These are phyloP conservation scores for Didymella sp. DNA, from an alignment of 2,329 filamentous ascomycete genomes.

Conservation along the genomic window DNA sequence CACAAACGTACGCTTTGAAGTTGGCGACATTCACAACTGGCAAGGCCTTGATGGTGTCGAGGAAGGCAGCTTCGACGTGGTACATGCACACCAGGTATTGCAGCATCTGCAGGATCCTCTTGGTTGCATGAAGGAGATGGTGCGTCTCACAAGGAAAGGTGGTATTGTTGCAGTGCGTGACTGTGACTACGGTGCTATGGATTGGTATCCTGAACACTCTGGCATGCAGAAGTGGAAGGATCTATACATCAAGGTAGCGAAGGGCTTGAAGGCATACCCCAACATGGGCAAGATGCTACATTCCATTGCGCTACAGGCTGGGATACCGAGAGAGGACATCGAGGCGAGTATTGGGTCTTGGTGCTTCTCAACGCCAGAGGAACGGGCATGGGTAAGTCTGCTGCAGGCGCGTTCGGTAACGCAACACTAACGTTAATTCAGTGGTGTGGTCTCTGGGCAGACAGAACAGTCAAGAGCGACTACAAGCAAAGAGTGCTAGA, in stretches of 20 bases:
- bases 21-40: conserved; percentile 54
- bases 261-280: conserved; percentile 42
- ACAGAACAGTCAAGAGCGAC: conserved; percentile 44
- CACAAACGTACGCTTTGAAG: conserved; percentile 50
- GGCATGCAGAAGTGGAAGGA: conserved; percentile 47
- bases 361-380: conserved; percentile 51
- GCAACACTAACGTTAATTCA: neutral
- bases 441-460: conserved; percentile 54
- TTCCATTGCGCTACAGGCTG: conserved; percentile 51
- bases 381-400: conserved; percentile 37
- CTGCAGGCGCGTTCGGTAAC: neutral
- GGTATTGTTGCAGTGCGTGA: conserved; percentile 61
- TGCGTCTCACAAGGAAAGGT: conserved; percentile 59
- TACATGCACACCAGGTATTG: conserved; percentile 65
- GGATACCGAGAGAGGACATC: conserved; percentile 49
- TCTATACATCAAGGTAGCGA: conserved; percentile 44
- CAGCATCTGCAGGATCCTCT: conserved; percentile 63
- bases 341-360: conserved; percentile 51
- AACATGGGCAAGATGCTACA: conserved; percentile 47
- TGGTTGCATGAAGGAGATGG: conserved; percentile 61
- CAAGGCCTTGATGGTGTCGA: conserved; percentile 52
- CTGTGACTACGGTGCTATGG: conserved; percentile 44
- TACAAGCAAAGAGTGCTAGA: conserved; percentile 49
- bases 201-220: conserved; percentile 49
- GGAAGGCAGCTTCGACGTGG: conserved; percentile 62